Evolutionary conservation across 148 eudicot genomes (phyloP).

Genomic region (Vaccinium vitisidaea): DNA sequence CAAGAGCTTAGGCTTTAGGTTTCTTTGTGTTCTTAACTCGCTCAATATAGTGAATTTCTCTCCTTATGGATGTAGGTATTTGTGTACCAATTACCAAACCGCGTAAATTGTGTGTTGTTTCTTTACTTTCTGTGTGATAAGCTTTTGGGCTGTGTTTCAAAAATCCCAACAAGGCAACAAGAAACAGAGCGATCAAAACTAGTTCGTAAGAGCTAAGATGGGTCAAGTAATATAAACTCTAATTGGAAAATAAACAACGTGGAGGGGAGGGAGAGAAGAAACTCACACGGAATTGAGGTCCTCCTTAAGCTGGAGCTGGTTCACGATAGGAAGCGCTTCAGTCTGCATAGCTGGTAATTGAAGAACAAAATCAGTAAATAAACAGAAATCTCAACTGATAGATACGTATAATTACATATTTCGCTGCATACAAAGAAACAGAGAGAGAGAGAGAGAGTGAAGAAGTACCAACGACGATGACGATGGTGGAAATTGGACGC

Average conservation of each 20-base stretch:
- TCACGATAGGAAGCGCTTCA: constrained; percentile 3
- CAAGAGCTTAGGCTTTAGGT: neutral
- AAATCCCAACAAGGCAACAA: neutral
- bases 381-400: neutral
- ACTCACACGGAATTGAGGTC: neutral
- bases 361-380: neutral
- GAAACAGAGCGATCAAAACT: neutral
- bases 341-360: neutral
- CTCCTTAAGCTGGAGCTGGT: constrained; percentile 9
- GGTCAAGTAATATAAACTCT: neutral
- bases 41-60: neutral
- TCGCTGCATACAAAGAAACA: neutral
- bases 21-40: neutral
- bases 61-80: neutral
- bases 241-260: neutral
- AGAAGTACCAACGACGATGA: neutral
- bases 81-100: neutral
- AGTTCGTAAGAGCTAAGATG: neutral
- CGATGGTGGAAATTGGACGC: neutral
- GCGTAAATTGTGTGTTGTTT: neutral
- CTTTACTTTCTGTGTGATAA: neutral
- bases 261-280: neutral
- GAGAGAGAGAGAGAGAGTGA: neutral
- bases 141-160: neutral
- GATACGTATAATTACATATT: neutral